These are phyloP conservation scores for Delitschia confertaspora DNA, from an alignment of 495 filamentous ascomycete species.

Conservation along the genomic window DNA sequence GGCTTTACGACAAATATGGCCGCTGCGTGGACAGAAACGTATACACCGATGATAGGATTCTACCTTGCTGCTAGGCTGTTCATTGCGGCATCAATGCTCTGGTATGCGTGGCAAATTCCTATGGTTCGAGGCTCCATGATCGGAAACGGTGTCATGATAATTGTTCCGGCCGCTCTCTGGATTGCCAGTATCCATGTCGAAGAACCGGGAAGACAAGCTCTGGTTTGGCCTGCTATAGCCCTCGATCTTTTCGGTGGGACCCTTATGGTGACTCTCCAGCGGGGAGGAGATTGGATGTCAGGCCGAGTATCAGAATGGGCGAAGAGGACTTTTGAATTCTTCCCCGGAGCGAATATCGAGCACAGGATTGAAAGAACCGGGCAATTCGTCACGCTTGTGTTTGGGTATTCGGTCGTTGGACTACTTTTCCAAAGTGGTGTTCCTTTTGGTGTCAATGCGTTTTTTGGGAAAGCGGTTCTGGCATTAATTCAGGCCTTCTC, in stretches of 20 bases:
- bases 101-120: slow-evolving; percentile 41
- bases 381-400: slow-evolving; percentile 52
- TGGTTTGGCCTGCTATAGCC: slow-evolving; percentile 45
- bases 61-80: slow-evolving; percentile 48
- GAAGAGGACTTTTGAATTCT: slow-evolving; percentile 45
- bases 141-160: slow-evolving; percentile 31
- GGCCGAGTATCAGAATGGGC: slow-evolving; percentile 26
- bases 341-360: slow-evolving; percentile 49
- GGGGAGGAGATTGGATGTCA: slow-evolving; percentile 25
- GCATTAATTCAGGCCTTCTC: slow-evolving; percentile 50
- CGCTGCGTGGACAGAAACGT: slow-evolving; percentile 43
- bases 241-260: slow-evolving; percentile 38
- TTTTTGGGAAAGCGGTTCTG: slow-evolving; percentile 50
- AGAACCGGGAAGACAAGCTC: slow-evolving; percentile 36
- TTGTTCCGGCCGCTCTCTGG: slow-evolving; percentile 43
- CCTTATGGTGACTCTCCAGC: slow-evolving; percentile 31
- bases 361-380: slow-evolving; percentile 51
- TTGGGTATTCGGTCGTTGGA: slow-evolving; percentile 51
- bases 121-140: slow-evolving; percentile 49
- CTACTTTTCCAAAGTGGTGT: slow-evolving; percentile 47
- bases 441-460: slow-evolving; percentile 46
- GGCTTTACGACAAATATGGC: slow-evolving; percentile 52
- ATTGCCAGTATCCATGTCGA: slow-evolving; percentile 46
- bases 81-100: slow-evolving; percentile 38
- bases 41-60: slow-evolving; percentile 45